Evolutionary conservation across 768 basidiomycete species (phyloP).

Genomic region (Mycena alexandri): DNA sequence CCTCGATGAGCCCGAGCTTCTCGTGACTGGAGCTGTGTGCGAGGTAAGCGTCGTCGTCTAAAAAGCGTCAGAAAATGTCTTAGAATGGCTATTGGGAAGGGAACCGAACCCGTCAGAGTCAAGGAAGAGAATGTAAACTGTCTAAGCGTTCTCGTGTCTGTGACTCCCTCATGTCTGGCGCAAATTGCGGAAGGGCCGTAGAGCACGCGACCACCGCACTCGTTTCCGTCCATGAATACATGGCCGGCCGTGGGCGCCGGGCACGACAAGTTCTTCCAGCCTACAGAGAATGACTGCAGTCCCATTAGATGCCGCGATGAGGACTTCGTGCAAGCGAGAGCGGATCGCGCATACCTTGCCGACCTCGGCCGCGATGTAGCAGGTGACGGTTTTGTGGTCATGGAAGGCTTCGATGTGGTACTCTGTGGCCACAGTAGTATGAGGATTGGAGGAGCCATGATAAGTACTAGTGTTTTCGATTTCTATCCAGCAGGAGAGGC

Average conservation of each 20-base stretch:
- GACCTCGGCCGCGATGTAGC: constrained; percentile 29
- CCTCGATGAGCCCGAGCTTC: constrained; percentile 22
- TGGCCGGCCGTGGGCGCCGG: constrained; percentile 21
- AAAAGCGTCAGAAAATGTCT: neutral
- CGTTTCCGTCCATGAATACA: constrained; percentile 27
- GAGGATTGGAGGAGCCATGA: too few relatives aligned
- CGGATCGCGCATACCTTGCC: constrained; percentile 15
- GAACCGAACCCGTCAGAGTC: constrained; percentile 7
- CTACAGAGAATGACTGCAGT: constrained; percentile 23
- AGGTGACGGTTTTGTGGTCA: constrained; percentile 16
- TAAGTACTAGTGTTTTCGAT: constrained; percentile 16
- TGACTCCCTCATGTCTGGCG: constrained; percentile 18
- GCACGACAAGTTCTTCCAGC: constrained; percentile 21
- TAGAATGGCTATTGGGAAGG: neutral
- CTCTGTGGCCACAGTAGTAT: neutral
- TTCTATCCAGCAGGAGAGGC: constrained; percentile 23
- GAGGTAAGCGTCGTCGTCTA: constrained; percentile 30
- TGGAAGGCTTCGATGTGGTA: constrained; percentile 4
- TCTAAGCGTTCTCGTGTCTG: constrained; percentile 21
- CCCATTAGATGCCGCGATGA: neutral
- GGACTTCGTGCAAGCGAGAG: neutral
- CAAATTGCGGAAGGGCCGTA: neutral
- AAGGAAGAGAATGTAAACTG: constrained; percentile 18
- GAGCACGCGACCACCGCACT: constrained; percentile 31
- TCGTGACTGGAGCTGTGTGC: neutral